Percentiles rank a stretch among this genome's conserved stretches.
phyloP scores from a whole-genome alignment of 176 grass and related monocot genomes.

The Bonia amplexicaulis region DNA sequence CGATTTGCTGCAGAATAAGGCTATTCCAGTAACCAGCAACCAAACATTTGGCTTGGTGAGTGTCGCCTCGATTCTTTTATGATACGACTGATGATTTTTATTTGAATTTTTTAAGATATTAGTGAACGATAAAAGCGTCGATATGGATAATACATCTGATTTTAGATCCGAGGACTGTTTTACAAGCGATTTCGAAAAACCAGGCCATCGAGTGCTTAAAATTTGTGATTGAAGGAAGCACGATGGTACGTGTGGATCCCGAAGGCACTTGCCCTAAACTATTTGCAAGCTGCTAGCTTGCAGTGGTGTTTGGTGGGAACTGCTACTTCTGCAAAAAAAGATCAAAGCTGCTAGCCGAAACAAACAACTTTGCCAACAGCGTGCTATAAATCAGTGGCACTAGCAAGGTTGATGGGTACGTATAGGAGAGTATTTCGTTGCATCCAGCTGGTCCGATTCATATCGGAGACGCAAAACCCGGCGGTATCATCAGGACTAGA shows the following conservation, averaged over 20 bases:
- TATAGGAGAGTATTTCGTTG: not conserved
- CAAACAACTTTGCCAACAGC: not conserved
- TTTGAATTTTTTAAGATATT: too few relatives aligned
- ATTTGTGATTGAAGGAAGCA: not conserved
- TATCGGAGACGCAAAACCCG: not conserved
- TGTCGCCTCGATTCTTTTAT: too few relatives aligned
- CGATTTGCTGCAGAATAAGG: not conserved
- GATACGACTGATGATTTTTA: too few relatives aligned
- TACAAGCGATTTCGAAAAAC: too few relatives aligned
- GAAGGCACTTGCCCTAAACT: not conserved
- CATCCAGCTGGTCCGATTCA: not conserved
- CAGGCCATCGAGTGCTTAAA: not conserved
- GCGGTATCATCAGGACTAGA: not conserved
- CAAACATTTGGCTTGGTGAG: not conserved
- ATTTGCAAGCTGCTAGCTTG: not conserved
- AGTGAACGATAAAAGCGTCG: too few relatives aligned
- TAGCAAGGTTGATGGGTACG: not conserved
- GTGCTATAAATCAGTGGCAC: not conserved
- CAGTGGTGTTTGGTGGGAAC: not conserved
- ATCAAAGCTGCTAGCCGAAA: not conserved
- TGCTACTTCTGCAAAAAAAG: not conserved
- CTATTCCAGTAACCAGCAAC: too few relatives aligned
- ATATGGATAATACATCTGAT: too few relatives aligned
- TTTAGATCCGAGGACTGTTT: fast-evolving
- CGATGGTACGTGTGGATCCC: not conserved